Percentiles rank a stretch among this genome's conserved stretches.
Evolutionary conservation across 805 yeast species (phyloP).

Genomic region (Candida glaebosa): DNA sequence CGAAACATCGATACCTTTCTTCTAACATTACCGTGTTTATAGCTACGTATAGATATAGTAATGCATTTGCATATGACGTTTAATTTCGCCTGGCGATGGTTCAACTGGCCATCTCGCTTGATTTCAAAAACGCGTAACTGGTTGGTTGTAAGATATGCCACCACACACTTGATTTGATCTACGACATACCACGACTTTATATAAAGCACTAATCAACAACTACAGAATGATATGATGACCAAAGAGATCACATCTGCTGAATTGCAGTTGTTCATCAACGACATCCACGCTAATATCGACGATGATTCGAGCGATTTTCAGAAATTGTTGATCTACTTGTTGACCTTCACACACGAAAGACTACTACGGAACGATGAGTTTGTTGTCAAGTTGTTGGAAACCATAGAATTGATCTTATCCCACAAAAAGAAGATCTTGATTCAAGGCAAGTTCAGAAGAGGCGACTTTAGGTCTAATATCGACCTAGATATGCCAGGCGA

Average conservation of each 20-base stretch:
- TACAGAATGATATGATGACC: slow-evolving; percentile 4
- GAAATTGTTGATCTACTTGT: slow-evolving; percentile 29
- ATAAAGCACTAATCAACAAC: not conserved
- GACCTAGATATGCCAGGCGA: not conserved
- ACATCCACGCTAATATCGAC: slow-evolving; percentile 28
- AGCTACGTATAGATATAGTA: not conserved
- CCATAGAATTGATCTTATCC: slow-evolving; percentile 32
- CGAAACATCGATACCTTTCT: no score
- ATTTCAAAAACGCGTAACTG: not conserved
- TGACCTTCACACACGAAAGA: slow-evolving; percentile 28
- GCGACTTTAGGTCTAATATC: slow-evolving; percentile 8
- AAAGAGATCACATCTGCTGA: slow-evolving; percentile 24
- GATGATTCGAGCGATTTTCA: slow-evolving; percentile 34
- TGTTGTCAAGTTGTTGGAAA: slow-evolving; percentile 20
- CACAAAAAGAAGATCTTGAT: slow-evolving; percentile 24
- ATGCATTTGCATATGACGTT: not conserved
- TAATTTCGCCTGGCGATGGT: no score
- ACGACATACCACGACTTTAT: not conserved
- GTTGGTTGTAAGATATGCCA: not conserved
- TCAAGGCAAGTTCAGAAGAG: slow-evolving; percentile 14
- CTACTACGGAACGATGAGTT: slow-evolving; percentile 12
- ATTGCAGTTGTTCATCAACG: slow-evolving; percentile 29
- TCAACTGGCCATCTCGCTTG: no score
- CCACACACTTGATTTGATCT: not conserved
- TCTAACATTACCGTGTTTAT: not conserved